phyloP scores from a whole-genome alignment of 768 basidiomycete genomes.

The Auricularia sp. region DNA sequence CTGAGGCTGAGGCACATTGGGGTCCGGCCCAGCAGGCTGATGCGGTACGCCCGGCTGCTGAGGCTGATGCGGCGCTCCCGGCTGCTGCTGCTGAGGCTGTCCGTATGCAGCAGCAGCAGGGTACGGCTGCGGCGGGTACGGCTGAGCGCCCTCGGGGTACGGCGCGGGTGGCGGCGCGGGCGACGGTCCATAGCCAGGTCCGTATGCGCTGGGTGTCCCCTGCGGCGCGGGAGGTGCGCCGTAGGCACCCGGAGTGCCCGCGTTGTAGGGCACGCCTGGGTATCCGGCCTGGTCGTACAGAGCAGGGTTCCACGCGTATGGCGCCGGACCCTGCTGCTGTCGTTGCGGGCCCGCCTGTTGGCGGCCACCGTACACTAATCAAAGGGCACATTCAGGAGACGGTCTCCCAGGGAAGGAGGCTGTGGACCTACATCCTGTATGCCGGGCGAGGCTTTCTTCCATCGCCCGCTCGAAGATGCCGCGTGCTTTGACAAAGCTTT shows the following conservation, averaged over 20 bases:
- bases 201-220: slow-evolving; percentile 18
- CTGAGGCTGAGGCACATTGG: slow-evolving; percentile 5
- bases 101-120: slow-evolving; percentile 14
- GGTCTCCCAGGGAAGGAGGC: too few species aligned
- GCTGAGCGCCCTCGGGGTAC: slow-evolving; percentile 18
- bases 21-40: slow-evolving; percentile 10
- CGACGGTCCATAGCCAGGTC: slow-evolving; percentile 19
- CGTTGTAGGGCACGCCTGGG: slow-evolving; percentile 24
- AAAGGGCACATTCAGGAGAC: too few species aligned
- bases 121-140: slow-evolving; percentile 15
- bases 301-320: slow-evolving; percentile 44
- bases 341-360: slow-evolving; percentile 2
- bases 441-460: slow-evolving; percentile 76
- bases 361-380: slow-evolving; percentile 10
- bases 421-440: slow-evolving; percentile 34
- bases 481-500: slow-evolving; percentile 81
- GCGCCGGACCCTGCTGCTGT: slow-evolving; percentile 23
- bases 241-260: slow-evolving; percentile 10
- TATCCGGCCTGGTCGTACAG: slow-evolving; percentile 38
- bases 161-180: slow-evolving; percentile 20
- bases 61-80: slow-evolving; percentile 2
- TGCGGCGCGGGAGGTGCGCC: neutral
- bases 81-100: slow-evolving; percentile 12
- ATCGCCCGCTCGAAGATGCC: slow-evolving; percentile 90
- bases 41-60: slow-evolving; percentile 10